phyloP scores from a whole-genome alignment of 805 yeast genomes.

The Kluyveromyces dobzhanskii region DNA sequence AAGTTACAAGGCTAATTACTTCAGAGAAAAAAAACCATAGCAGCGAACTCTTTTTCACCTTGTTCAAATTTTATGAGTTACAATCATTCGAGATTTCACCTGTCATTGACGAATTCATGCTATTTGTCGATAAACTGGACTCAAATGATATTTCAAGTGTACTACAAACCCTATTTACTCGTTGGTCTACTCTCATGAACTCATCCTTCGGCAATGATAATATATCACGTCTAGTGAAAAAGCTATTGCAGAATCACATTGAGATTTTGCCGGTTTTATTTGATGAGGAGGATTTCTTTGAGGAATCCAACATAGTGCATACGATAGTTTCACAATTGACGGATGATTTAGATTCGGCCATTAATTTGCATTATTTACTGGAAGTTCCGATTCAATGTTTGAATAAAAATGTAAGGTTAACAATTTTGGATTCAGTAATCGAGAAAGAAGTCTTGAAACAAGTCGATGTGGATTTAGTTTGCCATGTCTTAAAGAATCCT shows the following conservation, averaged over 20 bases:
- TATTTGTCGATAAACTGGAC: constrained; percentile 12
- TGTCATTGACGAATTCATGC: constrained; percentile 20
- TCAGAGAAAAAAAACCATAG: constrained; percentile 6
- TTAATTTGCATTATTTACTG: constrained; percentile 7
- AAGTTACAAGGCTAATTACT: constrained; percentile 1
- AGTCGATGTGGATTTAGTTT: constrained; percentile 21
- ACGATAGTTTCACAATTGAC: constrained; percentile 21
- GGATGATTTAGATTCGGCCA: constrained; percentile 5
- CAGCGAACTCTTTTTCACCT: constrained; percentile 27
- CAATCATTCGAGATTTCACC: constrained; percentile 22
- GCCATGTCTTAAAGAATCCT: constrained; percentile 40
- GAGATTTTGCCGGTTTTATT: constrained; percentile 22
- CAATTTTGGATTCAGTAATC: constrained; percentile 20
- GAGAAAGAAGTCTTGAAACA: constrained; percentile 4
- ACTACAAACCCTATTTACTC: constrained; percentile 29
- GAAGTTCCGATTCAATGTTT: constrained; percentile 45
- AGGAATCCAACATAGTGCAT: constrained; percentile 35
- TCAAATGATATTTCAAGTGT: constrained; percentile 7
- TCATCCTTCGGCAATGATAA: constrained; percentile 25
- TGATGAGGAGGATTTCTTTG: constrained; percentile 37
- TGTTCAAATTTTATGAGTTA: constrained; percentile 46
- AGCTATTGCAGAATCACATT: constrained; percentile 20
- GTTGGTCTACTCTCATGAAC: constrained; percentile 50
- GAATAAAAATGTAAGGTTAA: constrained; percentile 29
- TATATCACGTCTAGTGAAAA: constrained; percentile 23